Evolutionary conservation across 768 basidiomycete genomes (phyloP).

Genomic region (Trichaptum fuscoviolaceum): DNA sequence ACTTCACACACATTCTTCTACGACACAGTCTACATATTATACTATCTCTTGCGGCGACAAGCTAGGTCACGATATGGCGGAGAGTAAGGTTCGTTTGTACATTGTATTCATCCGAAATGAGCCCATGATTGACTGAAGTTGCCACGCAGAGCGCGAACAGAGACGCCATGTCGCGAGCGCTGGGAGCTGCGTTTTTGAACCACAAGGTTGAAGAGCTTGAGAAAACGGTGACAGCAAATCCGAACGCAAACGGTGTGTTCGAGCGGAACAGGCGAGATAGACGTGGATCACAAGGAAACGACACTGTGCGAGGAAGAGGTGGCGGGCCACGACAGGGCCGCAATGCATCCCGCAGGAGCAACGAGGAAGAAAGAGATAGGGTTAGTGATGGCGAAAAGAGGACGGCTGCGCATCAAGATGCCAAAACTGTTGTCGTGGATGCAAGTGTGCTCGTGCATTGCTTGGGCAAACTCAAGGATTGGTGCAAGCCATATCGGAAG

Average conservation of each 20-base stretch:
- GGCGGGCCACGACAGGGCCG: background rate
- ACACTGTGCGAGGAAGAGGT: slow-evolving; percentile 6
- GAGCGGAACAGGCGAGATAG: slow-evolving; percentile 61
- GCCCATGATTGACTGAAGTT: background rate
- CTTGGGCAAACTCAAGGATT: slow-evolving; percentile 71
- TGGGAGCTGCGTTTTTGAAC: slow-evolving; percentile 81
- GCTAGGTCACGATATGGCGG: background rate
- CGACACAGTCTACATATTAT: background rate
- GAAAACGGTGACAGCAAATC: slow-evolving; percentile 50
- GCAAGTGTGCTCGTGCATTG: slow-evolving; percentile 79
- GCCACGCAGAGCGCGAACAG: slow-evolving; percentile 34
- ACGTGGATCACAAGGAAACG: slow-evolving; percentile 22
- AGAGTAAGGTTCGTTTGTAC: background rate
- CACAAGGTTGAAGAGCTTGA: slow-evolving; percentile 89
- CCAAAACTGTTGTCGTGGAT: slow-evolving; percentile 73
- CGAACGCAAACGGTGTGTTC: slow-evolving; percentile 26
- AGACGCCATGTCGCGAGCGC: slow-evolving; percentile 78
- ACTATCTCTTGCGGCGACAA: background rate
- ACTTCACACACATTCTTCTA: background rate
- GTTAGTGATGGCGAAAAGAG: slow-evolving; percentile 20
- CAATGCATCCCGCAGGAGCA: background rate
- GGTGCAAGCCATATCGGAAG: slow-evolving; percentile 71
- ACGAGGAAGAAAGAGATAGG: slow-evolving; percentile 4
- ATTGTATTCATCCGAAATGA: background rate
- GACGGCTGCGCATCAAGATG: slow-evolving; percentile 44